Evolutionary conservation across 2,329 filamentous ascomycete species (phyloP).

Genomic region (Emydomyces testavorans): DNA sequence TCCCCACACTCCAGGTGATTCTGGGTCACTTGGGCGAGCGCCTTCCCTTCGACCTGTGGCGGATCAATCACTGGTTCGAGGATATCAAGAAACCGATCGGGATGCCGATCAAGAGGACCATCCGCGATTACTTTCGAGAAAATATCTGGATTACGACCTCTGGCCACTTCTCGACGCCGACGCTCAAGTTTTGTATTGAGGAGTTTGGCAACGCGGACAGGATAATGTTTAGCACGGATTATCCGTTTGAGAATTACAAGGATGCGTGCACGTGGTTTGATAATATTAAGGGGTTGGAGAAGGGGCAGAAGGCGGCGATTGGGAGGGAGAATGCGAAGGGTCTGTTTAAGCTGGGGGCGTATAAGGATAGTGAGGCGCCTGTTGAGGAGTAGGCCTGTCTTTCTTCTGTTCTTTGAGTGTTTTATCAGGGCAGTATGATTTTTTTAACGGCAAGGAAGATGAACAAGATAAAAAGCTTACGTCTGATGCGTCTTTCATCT

Average conservation of each 20-base stretch:
- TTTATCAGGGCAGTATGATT: background rate
- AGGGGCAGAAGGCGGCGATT: constrained; percentile 24
- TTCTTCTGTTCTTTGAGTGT: background rate
- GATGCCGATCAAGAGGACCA: constrained; percentile 33
- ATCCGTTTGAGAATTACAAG: constrained; percentile 31
- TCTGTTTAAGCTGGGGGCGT: constrained; percentile 30
- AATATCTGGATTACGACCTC: constrained; percentile 36
- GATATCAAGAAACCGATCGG: constrained; percentile 30
- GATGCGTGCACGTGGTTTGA: constrained; percentile 38
- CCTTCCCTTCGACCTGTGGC: constrained; percentile 42
- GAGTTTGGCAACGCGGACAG: constrained; percentile 30
- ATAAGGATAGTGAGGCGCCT: constrained; percentile 21
- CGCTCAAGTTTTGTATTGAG: constrained; percentile 31
- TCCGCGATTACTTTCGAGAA: constrained; percentile 34
- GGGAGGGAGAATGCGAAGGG: constrained; percentile 39
- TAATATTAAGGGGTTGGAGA: constrained; percentile 28
- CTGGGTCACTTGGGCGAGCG: constrained; percentile 41
- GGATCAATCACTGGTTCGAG: constrained; percentile 36
- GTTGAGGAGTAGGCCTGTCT: constrained; percentile 3
- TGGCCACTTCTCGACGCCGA: constrained; percentile 33
- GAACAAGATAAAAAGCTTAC: background rate
- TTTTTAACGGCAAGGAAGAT: background rate
- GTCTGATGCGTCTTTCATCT: no score
- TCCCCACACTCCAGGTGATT: constrained; percentile 39
- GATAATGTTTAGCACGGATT: constrained; percentile 35